Conservation (phyloP, 169 alveolate species). For the Toxoplasma gondii region DNA sequence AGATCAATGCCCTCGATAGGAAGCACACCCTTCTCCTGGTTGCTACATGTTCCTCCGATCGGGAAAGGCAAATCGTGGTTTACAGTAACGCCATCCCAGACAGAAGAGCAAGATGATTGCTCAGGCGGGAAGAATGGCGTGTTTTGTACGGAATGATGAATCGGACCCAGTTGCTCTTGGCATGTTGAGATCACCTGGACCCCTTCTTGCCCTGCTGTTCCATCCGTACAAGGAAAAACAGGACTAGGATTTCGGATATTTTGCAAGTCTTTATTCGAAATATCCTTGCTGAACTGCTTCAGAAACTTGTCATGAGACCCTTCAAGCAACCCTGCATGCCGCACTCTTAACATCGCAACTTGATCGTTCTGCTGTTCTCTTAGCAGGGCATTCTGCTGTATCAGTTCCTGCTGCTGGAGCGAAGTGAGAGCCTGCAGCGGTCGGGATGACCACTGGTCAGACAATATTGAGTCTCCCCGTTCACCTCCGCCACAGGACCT, state of each 20-base stretch:
- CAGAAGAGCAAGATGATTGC: background rate
- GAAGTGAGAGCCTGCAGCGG: background rate
- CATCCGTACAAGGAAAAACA: background rate
- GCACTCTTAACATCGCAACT: background rate
- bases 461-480: background rate
- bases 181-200: background rate
- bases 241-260: background rate
- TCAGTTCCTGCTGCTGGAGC: constrained; percentile 23
- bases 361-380: constrained; percentile 27
- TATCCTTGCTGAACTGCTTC: background rate
- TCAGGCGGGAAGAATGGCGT: background rate
- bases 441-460: background rate
- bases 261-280: background rate
- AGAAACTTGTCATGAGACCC: constrained; percentile 22
- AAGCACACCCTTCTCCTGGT: constrained; percentile 24
- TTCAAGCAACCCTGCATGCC: background rate
- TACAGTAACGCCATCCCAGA: background rate
- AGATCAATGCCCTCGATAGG: constrained; percentile 27
- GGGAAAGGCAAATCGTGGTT: background rate
- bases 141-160: background rate
- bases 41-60: background rate
- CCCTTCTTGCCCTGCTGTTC: background rate
- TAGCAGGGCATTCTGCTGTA: background rate
- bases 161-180: background rate
- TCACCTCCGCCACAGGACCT: background rate